These are phyloP conservation scores for Verbascum thapsus DNA, from an alignment of 257 asterid genomes.

Conservation along the genomic window DNA sequence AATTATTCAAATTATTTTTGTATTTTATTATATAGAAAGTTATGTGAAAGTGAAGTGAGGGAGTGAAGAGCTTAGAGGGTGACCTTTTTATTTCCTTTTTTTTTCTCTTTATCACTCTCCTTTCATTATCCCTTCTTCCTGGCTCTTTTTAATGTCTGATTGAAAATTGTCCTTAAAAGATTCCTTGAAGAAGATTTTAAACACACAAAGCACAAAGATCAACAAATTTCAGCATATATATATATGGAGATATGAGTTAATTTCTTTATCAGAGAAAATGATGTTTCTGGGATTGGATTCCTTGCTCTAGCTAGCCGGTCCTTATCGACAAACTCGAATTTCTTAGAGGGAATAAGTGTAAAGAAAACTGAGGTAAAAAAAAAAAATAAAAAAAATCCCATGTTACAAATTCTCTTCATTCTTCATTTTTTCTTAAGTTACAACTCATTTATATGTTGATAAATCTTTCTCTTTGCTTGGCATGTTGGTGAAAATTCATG, in stretches of 20 bases:
- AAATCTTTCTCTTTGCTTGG: too few species aligned
- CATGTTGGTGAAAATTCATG: too few species aligned
- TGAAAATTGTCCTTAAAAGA: constrained; percentile 33
- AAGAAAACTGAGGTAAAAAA: not conserved
- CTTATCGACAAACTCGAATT: constrained; percentile 5
- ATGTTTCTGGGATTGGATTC: constrained; percentile 35
- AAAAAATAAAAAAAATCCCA: not conserved
- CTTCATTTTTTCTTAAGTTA: too few species aligned
- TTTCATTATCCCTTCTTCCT: constrained; percentile 60
- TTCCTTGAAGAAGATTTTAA: constrained; percentile 36
- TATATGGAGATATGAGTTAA: not conserved
- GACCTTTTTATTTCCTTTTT: constrained; percentile 49
- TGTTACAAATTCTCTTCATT: not conserved
- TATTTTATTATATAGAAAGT: constrained; percentile 40
- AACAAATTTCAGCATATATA: constrained; percentile 8
- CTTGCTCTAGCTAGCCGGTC: too few species aligned
- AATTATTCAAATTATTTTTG: constrained; percentile 37
- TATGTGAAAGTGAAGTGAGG: constrained; percentile 68
- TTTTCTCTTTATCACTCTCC: constrained; percentile 32
- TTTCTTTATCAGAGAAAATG: constrained; percentile 36
- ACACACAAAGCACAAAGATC: constrained; percentile 16
- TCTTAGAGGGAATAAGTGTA: too few species aligned
- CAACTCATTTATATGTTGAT: not conserved
- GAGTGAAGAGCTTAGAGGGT: constrained; percentile 50
- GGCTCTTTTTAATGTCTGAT: constrained; percentile 49